Evolutionary conservation across 176 grass and related monocot genomes (phyloP).

Genomic region (barley (Hordeum vulgare)): DNA sequence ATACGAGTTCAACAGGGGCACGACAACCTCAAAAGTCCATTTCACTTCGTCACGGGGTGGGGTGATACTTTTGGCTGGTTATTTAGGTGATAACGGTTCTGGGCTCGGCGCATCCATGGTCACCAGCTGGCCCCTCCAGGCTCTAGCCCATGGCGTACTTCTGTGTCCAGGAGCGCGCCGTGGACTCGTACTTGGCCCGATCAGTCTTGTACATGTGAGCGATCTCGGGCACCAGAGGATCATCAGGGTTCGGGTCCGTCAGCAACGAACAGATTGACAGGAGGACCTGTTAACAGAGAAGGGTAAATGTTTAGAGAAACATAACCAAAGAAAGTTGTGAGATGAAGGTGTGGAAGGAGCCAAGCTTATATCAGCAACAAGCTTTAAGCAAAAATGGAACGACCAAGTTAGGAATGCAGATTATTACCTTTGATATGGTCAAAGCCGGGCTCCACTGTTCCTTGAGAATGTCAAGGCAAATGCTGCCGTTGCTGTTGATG

Average conservation of each 20-base stretch:
- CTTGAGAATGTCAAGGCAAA: conserved; percentile 90
- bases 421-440: conserved; percentile 70
- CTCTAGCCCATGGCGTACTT: conserved; percentile 85
- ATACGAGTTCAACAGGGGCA: conserved; percentile 33
- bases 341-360: not conserved
- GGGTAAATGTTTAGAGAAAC: not conserved
- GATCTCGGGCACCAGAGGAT: conserved; percentile 76
- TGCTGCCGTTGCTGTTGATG: conserved; percentile 84
- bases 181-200: conserved; percentile 73
- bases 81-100: conserved; percentile 44
- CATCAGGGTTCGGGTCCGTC: conserved; percentile 77
- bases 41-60: conserved; percentile 16
- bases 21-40: conserved; percentile 40
- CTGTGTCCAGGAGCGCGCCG: conserved; percentile 85
- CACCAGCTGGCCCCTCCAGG: conserved; percentile 10
- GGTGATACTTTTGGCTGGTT: conserved; percentile 27
- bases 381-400: not conserved
- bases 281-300: conserved; percentile 39
- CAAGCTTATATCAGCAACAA: not conserved
- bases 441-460: conserved; percentile 90
- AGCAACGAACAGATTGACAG: conserved; percentile 76
- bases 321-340: not conserved
- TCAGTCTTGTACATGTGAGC: conserved; percentile 98
- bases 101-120: not conserved
- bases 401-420: not conserved